These are phyloP conservation scores for Auricularia sp. DNA, from an alignment of 768 basidiomycete species.

Conservation along the genomic window DNA sequence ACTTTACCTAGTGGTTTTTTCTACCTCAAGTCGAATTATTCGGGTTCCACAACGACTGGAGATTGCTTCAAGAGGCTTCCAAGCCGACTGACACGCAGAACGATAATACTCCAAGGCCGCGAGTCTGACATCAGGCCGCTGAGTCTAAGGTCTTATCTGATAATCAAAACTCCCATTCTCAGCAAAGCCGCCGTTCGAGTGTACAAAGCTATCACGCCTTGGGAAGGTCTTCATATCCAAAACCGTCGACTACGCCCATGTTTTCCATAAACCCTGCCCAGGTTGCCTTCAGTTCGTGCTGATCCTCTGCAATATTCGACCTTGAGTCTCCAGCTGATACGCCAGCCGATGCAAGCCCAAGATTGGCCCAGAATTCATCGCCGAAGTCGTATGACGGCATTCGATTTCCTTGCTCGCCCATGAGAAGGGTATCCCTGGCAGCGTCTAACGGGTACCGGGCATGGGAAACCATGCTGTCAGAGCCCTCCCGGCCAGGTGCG, in stretches of 20 bases:
- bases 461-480: background rate
- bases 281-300: background rate
- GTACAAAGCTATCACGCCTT: background rate
- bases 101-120: no score
- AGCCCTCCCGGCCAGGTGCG: background rate
- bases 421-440: no score
- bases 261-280: background rate
- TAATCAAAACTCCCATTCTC: background rate
- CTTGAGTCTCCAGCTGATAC: background rate
- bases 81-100: no score
- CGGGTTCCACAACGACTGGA: no score
- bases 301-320: background rate
- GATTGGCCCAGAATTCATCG: background rate
- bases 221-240: background rate
- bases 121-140: no score
- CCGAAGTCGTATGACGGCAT: no score
- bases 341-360: background rate
- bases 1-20: background rate
- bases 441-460: no score
- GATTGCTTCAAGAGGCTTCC: no score
- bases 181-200: background rate
- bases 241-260: background rate
- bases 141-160: no score
- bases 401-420: no score
- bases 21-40: no score